Conservation (phyloP, 2,329 filamentous ascomycete genomes). For the Cercospora sp. region DNA sequence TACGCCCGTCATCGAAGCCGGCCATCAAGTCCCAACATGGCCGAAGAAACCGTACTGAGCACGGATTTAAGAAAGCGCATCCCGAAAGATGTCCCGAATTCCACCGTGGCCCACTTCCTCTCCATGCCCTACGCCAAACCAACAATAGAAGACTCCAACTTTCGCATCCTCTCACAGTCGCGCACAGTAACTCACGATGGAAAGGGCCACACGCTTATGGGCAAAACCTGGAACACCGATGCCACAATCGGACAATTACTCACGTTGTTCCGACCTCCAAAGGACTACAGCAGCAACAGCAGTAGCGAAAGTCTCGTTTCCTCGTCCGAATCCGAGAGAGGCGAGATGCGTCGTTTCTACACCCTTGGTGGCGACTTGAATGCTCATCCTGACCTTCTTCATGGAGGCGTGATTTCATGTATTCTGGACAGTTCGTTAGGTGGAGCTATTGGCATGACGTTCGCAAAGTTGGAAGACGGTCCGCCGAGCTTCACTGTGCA, state of each 20-base stretch:
- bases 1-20: neutral
- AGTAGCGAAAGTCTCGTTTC: constrained; percentile 10
- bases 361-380: constrained; percentile 28
- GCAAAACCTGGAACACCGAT: constrained; percentile 28
- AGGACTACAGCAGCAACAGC: neutral
- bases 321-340: constrained; percentile 16
- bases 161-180: constrained; percentile 22
- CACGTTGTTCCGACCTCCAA: constrained; percentile 17
- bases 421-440: constrained; percentile 26
- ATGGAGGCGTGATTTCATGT: constrained; percentile 28
- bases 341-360: constrained; percentile 26
- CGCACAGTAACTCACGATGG: constrained; percentile 25
- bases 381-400: constrained; percentile 26
- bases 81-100: constrained; percentile 12
- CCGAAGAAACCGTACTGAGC: neutral
- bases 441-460: constrained; percentile 19
- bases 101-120: constrained; percentile 27
- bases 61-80: neutral
- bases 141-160: constrained; percentile 20
- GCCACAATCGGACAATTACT: constrained; percentile 24
- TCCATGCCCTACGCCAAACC: constrained; percentile 18
- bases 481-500: constrained; percentile 28
- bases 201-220: constrained; percentile 27
- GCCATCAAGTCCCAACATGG: neutral
- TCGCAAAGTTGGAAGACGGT: constrained; percentile 13